phyloP scores from a whole-genome alignment of 257 asterid species.

The Nicotiana sylvestris region DNA sequence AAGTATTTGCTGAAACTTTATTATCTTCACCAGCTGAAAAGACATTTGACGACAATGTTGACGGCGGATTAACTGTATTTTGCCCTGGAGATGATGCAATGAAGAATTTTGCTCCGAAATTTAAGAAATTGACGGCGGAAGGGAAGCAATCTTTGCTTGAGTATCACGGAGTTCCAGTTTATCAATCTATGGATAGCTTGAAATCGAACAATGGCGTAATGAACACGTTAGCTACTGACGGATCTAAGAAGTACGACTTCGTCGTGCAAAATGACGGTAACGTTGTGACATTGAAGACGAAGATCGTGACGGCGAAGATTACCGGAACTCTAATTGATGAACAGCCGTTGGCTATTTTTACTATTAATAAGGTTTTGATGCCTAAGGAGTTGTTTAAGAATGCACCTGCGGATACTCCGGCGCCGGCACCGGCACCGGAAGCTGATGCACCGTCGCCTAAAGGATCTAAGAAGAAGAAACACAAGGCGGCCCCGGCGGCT shows the following conservation, averaged over 20 bases:
- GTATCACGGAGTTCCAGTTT: constrained; percentile 49
- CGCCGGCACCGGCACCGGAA: constrained; percentile 56
- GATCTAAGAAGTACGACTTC: constrained; percentile 8
- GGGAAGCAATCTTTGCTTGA: constrained; percentile 44
- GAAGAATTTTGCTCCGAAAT: constrained; percentile 47
- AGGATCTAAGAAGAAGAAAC: constrained; percentile 30
- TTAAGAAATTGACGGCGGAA: constrained; percentile 39
- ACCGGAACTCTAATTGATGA: constrained; percentile 35
- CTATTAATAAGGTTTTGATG: constrained; percentile 38
- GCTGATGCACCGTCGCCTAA: constrained; percentile 34
- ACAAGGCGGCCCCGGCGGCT: constrained; percentile 45
- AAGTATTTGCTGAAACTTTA: constrained; percentile 58
- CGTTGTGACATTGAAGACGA: constrained; percentile 40
- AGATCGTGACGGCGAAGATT: constrained; percentile 28
- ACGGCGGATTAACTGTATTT: constrained; percentile 57
- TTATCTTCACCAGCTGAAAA: constrained; percentile 41
- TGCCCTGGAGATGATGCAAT: constrained; percentile 74
- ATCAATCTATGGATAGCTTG: constrained; percentile 32
- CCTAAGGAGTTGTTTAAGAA: constrained; percentile 47
- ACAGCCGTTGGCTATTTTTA: constrained; percentile 43
- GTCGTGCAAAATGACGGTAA: constrained; percentile 14
- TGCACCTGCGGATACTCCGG: constrained; percentile 29
- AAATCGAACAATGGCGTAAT: constrained; percentile 48
- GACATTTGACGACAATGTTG: constrained; percentile 35
- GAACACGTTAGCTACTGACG: constrained; percentile 27